Evolutionary conservation across 73 alveolate genomes (phyloP), one percentile per base, ranked within the genome.

Genomic region (Effrenium voratum): DNA sequence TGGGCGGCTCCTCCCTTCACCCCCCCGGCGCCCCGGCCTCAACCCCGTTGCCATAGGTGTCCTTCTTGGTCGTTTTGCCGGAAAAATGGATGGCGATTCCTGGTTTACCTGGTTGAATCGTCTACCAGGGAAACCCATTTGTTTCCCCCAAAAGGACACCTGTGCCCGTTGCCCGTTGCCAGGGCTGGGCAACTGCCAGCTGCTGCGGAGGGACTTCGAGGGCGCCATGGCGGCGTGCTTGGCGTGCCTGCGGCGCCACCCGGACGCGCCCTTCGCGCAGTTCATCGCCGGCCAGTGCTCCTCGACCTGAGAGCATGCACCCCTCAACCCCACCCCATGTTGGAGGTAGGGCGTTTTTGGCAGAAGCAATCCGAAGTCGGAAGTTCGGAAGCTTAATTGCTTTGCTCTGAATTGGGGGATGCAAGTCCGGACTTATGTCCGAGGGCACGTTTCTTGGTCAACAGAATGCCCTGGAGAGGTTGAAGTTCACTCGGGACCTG

Each of bases 241-340:
- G 83, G 83, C 77, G 15, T 55, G 81, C 63, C 40, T 59, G 38
- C 94, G 81, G 28, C 81, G 96, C 40, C 96, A 90, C 26, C 96
- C 96, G 6, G 96, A 90, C 44, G 96, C 96, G 0, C 96, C 96
- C 73, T 90, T 90, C 22, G 86, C 96, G 28, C 96, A 90, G 96
- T 90, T 66, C 73, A 46, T 63, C 40, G 96, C 96, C 40, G 96
- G 96, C 26, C 96, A 90, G 63, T 70, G 91, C 49, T 36, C 2
- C 72, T 5, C 28, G 73, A 43, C 44, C 2, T 22, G 55, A 40
- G 13, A 40, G 16, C n/a, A n/a, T n/a, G n/a, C n/a, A n/a, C n/a
- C n/a, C n/a, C n/a, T n/a, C n/a, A n/a, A n/a, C n/a, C n/a, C n/a
- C n/a, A n/a, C n/a, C n/a, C n/a, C n/a, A n/a, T n/a, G n/a, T n/a